Evolutionary conservation across 73 alveolate species (phyloP).

Genomic region (Symbiodinium natans): DNA sequence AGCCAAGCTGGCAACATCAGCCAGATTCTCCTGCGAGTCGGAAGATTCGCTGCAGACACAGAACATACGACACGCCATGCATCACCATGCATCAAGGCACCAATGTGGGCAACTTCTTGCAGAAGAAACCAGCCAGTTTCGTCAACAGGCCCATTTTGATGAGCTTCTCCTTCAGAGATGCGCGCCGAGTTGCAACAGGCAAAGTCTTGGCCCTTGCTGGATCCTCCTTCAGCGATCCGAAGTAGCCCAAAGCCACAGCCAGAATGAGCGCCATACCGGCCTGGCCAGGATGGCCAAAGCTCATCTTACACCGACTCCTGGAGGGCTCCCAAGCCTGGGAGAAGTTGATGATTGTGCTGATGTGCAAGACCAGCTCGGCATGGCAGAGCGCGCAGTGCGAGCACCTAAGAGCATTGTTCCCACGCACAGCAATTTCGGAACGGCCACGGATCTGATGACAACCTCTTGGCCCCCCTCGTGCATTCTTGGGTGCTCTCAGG

Average conservation of each 20-base stretch:
- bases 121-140: conserved; percentile 42
- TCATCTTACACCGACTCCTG: background rate
- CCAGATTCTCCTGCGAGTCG: background rate
- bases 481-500: background rate
- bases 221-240: conserved; percentile 35
- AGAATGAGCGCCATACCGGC: conserved; percentile 25
- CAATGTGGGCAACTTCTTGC: conserved; percentile 27
- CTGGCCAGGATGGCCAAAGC: background rate
- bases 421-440: background rate
- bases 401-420: background rate
- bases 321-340: background rate
- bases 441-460: background rate
- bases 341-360: background rate
- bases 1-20: background rate
- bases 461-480: background rate
- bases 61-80: background rate
- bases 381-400: conserved; percentile 12
- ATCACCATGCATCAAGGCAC: background rate
- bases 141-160: conserved; percentile 15
- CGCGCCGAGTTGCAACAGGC: background rate
- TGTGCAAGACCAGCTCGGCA: background rate
- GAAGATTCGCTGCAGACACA: background rate
- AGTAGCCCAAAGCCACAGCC: background rate
- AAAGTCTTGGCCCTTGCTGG: background rate
- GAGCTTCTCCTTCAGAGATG: conserved; percentile 12